A percentile compares a stretch with the other conserved stretches of the same genome.
phyloP scores from a whole-genome alignment of 176 grass and related monocot genomes.

The Carex kokanica region DNA sequence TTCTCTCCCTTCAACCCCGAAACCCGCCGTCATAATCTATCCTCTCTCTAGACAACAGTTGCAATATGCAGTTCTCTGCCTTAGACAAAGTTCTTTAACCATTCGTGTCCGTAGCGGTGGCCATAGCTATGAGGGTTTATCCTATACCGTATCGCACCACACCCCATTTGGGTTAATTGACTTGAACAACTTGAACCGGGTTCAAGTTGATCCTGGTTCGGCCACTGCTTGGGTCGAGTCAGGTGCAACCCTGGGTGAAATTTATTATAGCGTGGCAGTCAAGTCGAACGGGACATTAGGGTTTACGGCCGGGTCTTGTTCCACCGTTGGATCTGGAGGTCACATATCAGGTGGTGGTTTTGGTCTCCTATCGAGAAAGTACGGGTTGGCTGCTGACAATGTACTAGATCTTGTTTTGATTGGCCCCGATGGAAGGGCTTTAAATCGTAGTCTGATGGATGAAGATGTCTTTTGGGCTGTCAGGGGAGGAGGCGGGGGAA shows the following conservation, averaged over 20 bases:
- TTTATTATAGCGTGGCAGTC: constrained; percentile 42
- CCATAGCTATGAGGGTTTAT: constrained; percentile 74
- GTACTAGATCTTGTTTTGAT: constrained; percentile 46
- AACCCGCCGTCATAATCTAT: constrained; percentile 36
- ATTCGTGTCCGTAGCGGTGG: constrained; percentile 62
- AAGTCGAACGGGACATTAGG: constrained; percentile 26
- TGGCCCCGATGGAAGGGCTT: not conserved
- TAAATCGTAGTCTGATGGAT: constrained; percentile 33
- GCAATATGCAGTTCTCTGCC: constrained; percentile 29
- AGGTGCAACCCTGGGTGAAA: constrained; percentile 55
- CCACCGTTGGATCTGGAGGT: constrained; percentile 46
- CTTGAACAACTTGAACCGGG: constrained; percentile 40
- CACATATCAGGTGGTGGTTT: constrained; percentile 51
- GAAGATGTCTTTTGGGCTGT: constrained; percentile 72
- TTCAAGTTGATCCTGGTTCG: constrained; percentile 25
- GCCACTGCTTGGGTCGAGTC: constrained; percentile 47
- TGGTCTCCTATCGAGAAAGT: constrained; percentile 49
- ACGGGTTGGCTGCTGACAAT: constrained; percentile 55
- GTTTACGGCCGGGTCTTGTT: constrained; percentile 41
- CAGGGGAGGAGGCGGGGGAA: constrained; percentile 61
- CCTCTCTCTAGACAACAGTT: constrained; percentile 31
- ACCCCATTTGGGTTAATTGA: constrained; percentile 50
- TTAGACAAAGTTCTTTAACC: not conserved
- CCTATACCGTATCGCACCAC: constrained; percentile 38
- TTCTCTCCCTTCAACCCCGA: constrained; percentile 18